Base-by-base conservation (phyloP, 1,284 basidiomycete genomes). In the Anthracocystis walkeri region DNA sequence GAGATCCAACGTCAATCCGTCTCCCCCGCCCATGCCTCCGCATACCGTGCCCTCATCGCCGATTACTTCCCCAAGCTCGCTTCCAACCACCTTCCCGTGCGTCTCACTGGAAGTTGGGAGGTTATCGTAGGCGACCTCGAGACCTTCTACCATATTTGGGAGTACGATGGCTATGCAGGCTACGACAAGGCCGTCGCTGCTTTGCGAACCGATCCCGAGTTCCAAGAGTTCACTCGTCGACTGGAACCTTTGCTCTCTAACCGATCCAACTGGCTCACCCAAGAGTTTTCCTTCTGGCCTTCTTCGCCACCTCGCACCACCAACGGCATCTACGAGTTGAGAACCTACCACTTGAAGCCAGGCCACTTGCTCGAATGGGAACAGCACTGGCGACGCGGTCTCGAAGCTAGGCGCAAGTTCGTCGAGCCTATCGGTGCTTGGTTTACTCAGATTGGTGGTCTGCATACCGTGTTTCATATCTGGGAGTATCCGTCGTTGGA, bases 101-200 rank as follows among this genome's bases (percentile, higher is more conserved):
- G 69, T 18, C 66, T 76, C 35, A 71, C 74, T 20, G 82, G 82
- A 8, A 79, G 68, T 60, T 84, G 79, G 78, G 77, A 84, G 40
- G 80, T 84, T 38, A 64, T 74, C 27, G 76, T 84, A 3, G 82
- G 82, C 25, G 82, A 83, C 18, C 67, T 82, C 40, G 82, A 83
- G 57, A 80, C 80, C 12, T 84, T 84, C 60, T 84, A 82, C 69
- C 82, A 82, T 56, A 81, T 84, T 44, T 84, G 83, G 83, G 65
- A 80, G 50, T 82, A 82, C 68, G 72, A 82, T 29, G 78, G 79
- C 20, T 84, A 84, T 38, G 71, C 75, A 4, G 83, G 81, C 18
- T 83, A 81, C 60, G 83, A 84, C 64, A 65, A 65, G 33, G 69
- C 69, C 38, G 60, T 67, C 23, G 58, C 60, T 2, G 65, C 79